These are phyloP conservation scores for Boletellus ananas DNA, from an alignment of 768 basidiomycete species.

Conservation along the genomic window DNA sequence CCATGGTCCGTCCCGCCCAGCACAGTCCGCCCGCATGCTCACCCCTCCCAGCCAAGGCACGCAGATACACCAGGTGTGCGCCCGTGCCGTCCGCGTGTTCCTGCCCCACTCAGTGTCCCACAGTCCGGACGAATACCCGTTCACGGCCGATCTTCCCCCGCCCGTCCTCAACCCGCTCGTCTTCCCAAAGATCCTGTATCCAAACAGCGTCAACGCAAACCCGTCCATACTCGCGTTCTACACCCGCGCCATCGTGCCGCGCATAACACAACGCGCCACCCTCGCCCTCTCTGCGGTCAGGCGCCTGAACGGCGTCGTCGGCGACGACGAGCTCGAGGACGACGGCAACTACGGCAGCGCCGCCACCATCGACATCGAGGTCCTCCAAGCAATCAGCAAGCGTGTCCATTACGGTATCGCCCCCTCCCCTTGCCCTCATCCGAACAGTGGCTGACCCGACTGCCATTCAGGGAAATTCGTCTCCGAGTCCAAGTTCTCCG, in stretches of 20 bases:
- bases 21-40: conserved; percentile 1
- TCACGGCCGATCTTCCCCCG: conserved; percentile 74
- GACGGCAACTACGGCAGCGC: conserved; percentile 98
- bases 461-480: conserved; percentile 86
- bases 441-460: not conserved
- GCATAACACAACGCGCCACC: conserved; percentile 76
- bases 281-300: conserved; percentile 60
- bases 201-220: conserved; percentile 84
- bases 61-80: conserved; percentile 85
- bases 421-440: conserved; percentile 15
- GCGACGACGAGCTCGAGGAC: conserved; percentile 74
- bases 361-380: conserved; percentile 91
- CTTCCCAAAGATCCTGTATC: conserved; percentile 76
- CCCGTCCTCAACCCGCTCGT: conserved; percentile 73
- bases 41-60: conserved; percentile 71
- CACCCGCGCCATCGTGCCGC: conserved; percentile 80
- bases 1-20: conserved; percentile 65
- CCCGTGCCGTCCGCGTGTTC: not conserved
- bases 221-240: conserved; percentile 86
- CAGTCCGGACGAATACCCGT: conserved; percentile 98
- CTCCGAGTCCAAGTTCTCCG: conserved; percentile 94
- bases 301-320: conserved; percentile 61
- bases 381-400: conserved; percentile 96
- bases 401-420: conserved; percentile 92
- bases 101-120: not conserved